phyloP scores from a whole-genome alignment of 2,329 filamentous ascomycete species.

The Remersonia thermophila region DNA sequence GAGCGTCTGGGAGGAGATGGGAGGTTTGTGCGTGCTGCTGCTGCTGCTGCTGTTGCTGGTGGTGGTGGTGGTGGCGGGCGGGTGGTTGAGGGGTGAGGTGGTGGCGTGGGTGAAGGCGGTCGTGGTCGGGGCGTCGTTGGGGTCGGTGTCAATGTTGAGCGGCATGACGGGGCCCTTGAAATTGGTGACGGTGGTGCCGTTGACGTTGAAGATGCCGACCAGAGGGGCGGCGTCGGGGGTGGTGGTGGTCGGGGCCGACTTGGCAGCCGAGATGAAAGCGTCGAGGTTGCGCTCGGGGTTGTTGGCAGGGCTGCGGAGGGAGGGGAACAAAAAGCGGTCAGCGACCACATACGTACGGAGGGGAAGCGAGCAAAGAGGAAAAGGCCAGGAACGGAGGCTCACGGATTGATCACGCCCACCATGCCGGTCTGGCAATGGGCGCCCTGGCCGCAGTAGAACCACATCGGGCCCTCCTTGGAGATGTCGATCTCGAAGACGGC shows the following conservation, averaged over 20 bases:
- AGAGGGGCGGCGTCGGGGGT: conserved; percentile 23
- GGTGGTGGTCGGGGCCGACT: conserved; percentile 21
- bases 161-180: conserved; percentile 20
- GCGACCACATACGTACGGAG: too few relatives aligned
- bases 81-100: too few relatives aligned
- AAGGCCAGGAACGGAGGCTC: too few relatives aligned
- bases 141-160: conserved; percentile 15
- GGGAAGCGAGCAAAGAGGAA: too few relatives aligned
- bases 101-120: too few relatives aligned
- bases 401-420: conserved; percentile 36
- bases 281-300: conserved; percentile 25
- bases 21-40: too few relatives aligned
- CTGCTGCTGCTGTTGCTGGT: too few relatives aligned
- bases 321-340: too few relatives aligned
- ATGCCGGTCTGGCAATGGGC: conserved; percentile 31
- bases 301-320: too few relatives aligned
- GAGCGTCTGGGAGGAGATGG: too few relatives aligned
- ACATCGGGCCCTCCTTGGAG: conserved; percentile 23
- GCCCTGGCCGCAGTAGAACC: conserved; percentile 28
- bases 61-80: too few relatives aligned
- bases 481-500: conserved; percentile 23
- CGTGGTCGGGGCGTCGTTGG: too few relatives aligned
- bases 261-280: conserved; percentile 24
- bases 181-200: conserved; percentile 20
- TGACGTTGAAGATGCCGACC: conserved; percentile 24